Conservation (phyloP, 768 basidiomycete genomes). For the Paxillus involutus region DNA sequence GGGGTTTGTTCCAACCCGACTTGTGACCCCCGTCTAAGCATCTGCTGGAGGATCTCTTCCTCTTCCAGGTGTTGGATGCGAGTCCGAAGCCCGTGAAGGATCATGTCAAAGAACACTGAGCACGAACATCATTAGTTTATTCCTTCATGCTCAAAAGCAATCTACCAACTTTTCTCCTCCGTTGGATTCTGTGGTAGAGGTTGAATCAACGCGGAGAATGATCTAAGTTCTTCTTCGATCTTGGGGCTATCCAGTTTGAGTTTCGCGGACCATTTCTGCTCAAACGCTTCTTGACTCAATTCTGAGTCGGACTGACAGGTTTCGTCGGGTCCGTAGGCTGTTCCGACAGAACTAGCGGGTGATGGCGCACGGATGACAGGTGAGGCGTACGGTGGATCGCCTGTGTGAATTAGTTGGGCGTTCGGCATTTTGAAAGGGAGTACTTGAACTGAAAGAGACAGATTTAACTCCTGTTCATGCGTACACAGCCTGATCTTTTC, state of each 20-base stretch:
- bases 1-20: slow-evolving; percentile 36
- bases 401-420: slow-evolving; percentile 29
- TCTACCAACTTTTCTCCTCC: slow-evolving; percentile 42
- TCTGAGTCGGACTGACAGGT: slow-evolving; percentile 41
- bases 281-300: slow-evolving; percentile 38
- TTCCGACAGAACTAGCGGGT: slow-evolving; percentile 47
- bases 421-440: slow-evolving; percentile 23
- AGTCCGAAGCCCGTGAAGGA: slow-evolving; percentile 37
- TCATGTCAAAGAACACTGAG: slow-evolving; percentile 36
- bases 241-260: slow-evolving; percentile 36
- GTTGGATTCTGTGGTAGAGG: slow-evolving; percentile 27
- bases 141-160: background rate
- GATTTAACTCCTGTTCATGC: no score
- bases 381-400: slow-evolving; percentile 42
- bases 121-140: slow-evolving; percentile 1
- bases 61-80: slow-evolving; percentile 42
- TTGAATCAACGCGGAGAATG: slow-evolving; percentile 33
- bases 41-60: slow-evolving; percentile 43
- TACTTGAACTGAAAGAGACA: no score
- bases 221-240: slow-evolving; percentile 37
- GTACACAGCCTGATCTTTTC: no score
- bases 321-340: slow-evolving; percentile 46
- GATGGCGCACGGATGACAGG: slow-evolving; percentile 47
- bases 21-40: slow-evolving; percentile 35
- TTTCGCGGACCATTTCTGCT: slow-evolving; percentile 32